These are phyloP conservation scores for Elongisporangium prolatum DNA, from an alignment of 352 stramenopile species.

Conservation along the genomic window DNA sequence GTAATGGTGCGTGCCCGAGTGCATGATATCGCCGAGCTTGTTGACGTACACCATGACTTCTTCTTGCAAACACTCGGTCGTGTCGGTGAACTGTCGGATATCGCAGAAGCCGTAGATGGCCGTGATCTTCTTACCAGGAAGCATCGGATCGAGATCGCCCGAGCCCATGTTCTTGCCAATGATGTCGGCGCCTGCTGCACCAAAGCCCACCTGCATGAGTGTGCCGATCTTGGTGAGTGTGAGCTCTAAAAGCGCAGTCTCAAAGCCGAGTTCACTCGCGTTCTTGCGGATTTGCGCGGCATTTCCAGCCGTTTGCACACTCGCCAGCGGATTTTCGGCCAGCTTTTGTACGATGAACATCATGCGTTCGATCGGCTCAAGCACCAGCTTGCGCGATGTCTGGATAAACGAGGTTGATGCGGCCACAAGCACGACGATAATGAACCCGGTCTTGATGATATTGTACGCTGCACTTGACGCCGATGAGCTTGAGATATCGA, in stretches of 20 bases:
- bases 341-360: slow-evolving; percentile 87
- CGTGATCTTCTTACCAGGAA: slow-evolving; percentile 87
- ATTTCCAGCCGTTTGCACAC: slow-evolving; percentile 59
- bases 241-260: slow-evolving; percentile 76
- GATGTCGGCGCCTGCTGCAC: slow-evolving; percentile 73
- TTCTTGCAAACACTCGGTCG: slow-evolving; percentile 87
- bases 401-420: slow-evolving; percentile 81
- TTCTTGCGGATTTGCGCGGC: slow-evolving; percentile 70
- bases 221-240: slow-evolving; percentile 78
- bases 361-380: slow-evolving; percentile 91
- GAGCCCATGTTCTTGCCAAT: slow-evolving; percentile 86
- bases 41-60: slow-evolving; percentile 93
- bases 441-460: slow-evolving; percentile 85
- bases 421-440: slow-evolving; percentile 79
- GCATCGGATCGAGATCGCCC: slow-evolving; percentile 86
- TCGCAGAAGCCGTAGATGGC: slow-evolving; percentile 95
- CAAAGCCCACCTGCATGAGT: slow-evolving; percentile 86
- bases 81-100: slow-evolving; percentile 93
- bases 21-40: slow-evolving; percentile 88
- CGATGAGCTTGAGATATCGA: slow-evolving; percentile 65
- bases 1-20: slow-evolving; percentile 81
- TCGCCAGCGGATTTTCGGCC: slow-evolving; percentile 85
- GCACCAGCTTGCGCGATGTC: slow-evolving; percentile 76
- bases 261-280: slow-evolving; percentile 72
- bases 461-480: slow-evolving; percentile 65